Percentiles rank a stretch among this genome's conserved stretches.
Conservation (phyloP, 2,329 filamentous ascomycete genomes). For the Botrytis elliptica region DNA sequence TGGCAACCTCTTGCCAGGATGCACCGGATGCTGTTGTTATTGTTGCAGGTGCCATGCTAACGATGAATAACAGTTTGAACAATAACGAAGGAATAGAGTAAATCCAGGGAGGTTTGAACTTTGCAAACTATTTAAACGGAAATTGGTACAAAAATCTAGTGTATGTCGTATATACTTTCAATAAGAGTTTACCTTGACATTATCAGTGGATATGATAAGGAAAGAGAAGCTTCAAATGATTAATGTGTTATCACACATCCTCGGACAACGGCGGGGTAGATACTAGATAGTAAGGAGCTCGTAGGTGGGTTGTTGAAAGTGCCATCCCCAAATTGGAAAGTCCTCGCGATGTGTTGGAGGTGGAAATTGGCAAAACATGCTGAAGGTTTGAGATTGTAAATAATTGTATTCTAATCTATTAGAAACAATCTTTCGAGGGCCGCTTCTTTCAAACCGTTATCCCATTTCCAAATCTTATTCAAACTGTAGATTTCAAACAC, state of each 20-base stretch:
- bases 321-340: slow-evolving; percentile 12
- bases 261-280: background rate
- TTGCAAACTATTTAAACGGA: slow-evolving; percentile 1
- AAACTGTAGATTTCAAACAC: background rate
- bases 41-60: slow-evolving; percentile 33
- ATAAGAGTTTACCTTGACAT: background rate
- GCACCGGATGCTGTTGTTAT: slow-evolving; percentile 37
- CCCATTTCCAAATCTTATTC: background rate
- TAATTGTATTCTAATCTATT: slow-evolving; percentile 9
- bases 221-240: background rate
- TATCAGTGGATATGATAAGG: slow-evolving; percentile 8
- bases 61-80: background rate
- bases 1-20: slow-evolving; percentile 49
- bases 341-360: background rate
- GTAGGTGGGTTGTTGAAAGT: background rate
- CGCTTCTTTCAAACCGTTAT: background rate
- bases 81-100: background rate
- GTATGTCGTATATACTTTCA: background rate
- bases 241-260: background rate
- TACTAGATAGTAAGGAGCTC: background rate
- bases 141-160: background rate
- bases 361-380: background rate
- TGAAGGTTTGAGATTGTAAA: background rate
- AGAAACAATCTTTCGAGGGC: background rate
- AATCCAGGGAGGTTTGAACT: background rate